Percentiles rank a stretch among this genome's conserved stretches.
These are phyloP conservation scores for Claviceps spartinae DNA, from an alignment of 2,329 filamentous ascomycete species.

Conservation along the genomic window DNA sequence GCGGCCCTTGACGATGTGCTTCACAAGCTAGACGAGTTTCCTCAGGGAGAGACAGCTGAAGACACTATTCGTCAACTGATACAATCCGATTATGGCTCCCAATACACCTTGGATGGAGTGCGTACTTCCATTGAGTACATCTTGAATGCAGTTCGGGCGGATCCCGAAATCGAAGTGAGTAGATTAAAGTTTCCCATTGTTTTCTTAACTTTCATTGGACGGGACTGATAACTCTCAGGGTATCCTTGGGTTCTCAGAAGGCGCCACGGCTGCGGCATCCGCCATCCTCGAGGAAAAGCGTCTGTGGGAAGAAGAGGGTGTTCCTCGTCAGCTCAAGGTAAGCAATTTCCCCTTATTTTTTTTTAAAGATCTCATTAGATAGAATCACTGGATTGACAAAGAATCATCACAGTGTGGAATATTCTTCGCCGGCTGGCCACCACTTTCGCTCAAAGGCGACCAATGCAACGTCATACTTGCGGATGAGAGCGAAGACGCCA, in stretches of 20 bases:
- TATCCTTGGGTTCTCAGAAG: constrained; percentile 48
- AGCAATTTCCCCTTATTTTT: background rate
- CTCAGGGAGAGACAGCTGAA: constrained; percentile 36
- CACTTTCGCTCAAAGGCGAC: constrained; percentile 26
- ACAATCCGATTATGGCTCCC: constrained; percentile 6
- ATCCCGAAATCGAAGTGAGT: constrained; percentile 18
- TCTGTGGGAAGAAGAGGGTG: constrained; percentile 17
- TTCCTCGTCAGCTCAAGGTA: constrained; percentile 23
- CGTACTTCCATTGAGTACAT: constrained; percentile 16
- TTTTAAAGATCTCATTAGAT: no score
- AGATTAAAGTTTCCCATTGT: background rate
- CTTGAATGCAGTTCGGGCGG: constrained; percentile 24
- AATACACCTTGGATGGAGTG: constrained; percentile 5
- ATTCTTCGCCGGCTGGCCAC: constrained; percentile 42
- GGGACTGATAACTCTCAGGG: constrained; percentile 18
- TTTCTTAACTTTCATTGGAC: background rate
- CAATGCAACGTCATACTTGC: constrained; percentile 30
- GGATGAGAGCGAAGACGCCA: constrained; percentile 33
- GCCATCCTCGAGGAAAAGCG: constrained; percentile 37
- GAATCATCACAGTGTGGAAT: constrained; percentile 25
- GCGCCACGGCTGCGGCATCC: constrained; percentile 40
- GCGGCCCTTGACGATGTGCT: constrained; percentile 31
- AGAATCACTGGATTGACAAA: background rate
- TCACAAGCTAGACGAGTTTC: constrained; percentile 39
- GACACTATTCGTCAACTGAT: constrained; percentile 41